Percentiles rank a stretch among this genome's conserved stretches.
Conservation (phyloP, 2,329 filamentous ascomycete species). For the Triangularia setosa region DNA sequence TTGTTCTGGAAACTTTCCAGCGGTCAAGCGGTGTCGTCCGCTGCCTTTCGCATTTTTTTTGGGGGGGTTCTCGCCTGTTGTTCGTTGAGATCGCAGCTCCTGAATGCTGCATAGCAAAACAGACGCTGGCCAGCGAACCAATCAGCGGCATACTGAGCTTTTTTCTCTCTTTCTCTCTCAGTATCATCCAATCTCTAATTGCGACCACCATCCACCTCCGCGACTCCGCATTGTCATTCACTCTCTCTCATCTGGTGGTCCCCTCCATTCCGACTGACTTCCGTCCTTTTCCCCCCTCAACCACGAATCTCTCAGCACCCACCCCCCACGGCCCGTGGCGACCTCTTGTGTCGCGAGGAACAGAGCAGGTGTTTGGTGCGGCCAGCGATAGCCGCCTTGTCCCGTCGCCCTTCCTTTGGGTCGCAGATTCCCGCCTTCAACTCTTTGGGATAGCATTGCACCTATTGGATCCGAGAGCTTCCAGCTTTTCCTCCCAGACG, state of each 20-base stretch:
- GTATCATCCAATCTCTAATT: not conserved
- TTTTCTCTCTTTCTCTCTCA: not conserved
- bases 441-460: conserved; percentile 15
- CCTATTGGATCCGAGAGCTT: conserved; percentile 14
- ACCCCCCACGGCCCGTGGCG: conserved; percentile 4
- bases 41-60: not conserved
- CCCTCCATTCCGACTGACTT: conserved; percentile 5
- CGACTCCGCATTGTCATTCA: not conserved
- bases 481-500: conserved; percentile 17
- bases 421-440: conserved; percentile 13
- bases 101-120: conserved; percentile 23
- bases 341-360: not conserved
- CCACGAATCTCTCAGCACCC: not conserved
- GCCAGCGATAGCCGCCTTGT: conserved; percentile 7
- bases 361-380: not conserved
- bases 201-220: not conserved
- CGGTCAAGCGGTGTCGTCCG: conserved; percentile 13
- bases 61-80: not conserved
- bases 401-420: conserved; percentile 5
- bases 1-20: conserved; percentile 15
- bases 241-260: not conserved
- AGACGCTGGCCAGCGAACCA: conserved; percentile 18
- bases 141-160: conserved; percentile 7
- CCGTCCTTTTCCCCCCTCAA: conserved; percentile 8
- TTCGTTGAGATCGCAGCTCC: conserved; percentile 3